Percentiles rank a stretch among this genome's conserved stretches.
Evolutionary conservation across 2,329 filamentous ascomycete species (phyloP).

Genomic region (Xylaria sp.): DNA sequence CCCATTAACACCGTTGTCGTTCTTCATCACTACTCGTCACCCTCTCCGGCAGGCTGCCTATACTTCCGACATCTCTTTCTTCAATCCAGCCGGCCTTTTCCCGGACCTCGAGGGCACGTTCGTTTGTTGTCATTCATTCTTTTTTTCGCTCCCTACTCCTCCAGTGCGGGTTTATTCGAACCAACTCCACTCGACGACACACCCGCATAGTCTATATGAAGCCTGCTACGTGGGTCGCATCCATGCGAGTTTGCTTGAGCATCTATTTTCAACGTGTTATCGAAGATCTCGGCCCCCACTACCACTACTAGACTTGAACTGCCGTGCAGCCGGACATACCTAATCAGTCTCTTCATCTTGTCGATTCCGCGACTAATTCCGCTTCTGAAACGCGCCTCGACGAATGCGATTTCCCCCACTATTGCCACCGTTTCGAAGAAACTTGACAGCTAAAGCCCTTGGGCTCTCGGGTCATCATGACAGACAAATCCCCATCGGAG

Average conservation of each 20-base stretch:
- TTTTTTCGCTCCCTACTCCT: neutral
- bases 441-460: neutral
- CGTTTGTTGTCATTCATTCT: neutral
- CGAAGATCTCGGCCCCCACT: neutral
- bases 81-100: neutral
- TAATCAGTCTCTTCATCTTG: neutral
- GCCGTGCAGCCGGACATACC: neutral
- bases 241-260: neutral
- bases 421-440: neutral
- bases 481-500: neutral
- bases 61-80: neutral
- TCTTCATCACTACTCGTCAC: neutral
- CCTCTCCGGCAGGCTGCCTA: neutral
- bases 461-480: slow-evolving; percentile 7
- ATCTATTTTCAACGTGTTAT: neutral
- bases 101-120: neutral
- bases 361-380: neutral
- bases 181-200: neutral
- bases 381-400: neutral
- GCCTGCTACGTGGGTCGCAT: neutral
- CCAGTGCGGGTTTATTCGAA: neutral
- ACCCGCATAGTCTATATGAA: neutral
- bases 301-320: neutral
- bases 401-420: slow-evolving; percentile 1
- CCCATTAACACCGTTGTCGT: neutral